These are phyloP conservation scores for Terana coerulea DNA, from an alignment of 768 basidiomycete species.

Conservation along the genomic window DNA sequence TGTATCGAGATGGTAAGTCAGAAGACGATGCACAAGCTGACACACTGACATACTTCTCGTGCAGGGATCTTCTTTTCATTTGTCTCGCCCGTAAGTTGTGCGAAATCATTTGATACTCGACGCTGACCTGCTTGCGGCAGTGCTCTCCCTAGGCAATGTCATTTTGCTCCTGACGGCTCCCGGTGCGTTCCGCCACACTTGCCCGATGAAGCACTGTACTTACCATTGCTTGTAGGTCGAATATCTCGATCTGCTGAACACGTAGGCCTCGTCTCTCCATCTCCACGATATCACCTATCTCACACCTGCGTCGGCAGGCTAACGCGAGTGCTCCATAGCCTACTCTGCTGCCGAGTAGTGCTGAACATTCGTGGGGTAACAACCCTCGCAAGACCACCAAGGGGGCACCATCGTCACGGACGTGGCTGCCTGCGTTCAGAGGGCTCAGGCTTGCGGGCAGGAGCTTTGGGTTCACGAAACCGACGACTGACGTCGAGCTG, in stretches of 20 bases:
- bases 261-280: background rate
- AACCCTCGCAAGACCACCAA: too few species aligned
- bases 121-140: background rate
- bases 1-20: background rate
- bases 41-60: background rate
- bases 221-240: background rate
- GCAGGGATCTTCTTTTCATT: background rate
- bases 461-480: too few species aligned
- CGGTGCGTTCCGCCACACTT: background rate
- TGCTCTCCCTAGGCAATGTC: background rate
- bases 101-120: too few species aligned
- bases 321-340: background rate
- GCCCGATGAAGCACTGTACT: background rate
- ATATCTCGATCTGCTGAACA: background rate
- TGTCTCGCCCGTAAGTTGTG: background rate
- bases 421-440: too few species aligned
- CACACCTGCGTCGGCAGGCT: background rate
- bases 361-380: background rate
- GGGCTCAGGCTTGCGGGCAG: too few species aligned
- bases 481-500: too few species aligned
- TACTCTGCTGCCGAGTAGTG: background rate
- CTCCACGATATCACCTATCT: background rate
- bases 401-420: too few species aligned
- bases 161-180: background rate
- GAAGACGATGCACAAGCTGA: background rate